Evolutionary conservation across 331 rosid genomes (phyloP), one percentile per base, ranked within the genome.

Genomic region (Ulmus americana): DNA sequence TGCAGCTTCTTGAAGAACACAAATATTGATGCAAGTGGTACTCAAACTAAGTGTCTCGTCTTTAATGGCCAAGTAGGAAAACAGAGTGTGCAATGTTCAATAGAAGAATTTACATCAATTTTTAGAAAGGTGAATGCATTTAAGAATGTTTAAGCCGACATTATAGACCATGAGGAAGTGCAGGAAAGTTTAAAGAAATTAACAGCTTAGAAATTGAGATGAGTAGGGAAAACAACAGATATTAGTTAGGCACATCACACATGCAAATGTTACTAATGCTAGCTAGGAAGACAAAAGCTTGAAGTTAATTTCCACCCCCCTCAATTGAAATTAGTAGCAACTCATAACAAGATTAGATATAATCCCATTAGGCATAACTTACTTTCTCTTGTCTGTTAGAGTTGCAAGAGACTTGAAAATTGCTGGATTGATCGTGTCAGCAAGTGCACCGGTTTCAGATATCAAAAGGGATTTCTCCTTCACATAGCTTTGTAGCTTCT

Each of bases 371-470:
- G 14, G 38, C 52, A 10, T n/a, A 58, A 63, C 57, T 79, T 82
- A 82, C 70, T 76, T 80, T 60, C 82, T 72, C 64, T 80, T 87
- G 83, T 92, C 96, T 71, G 75, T 70, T 46, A 92, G 73, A 58
- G 88, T 83, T 69, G 89, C 84, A 39, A 92, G 70, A n/a, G 96
- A 79, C 55, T 77, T 86, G 48, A 92, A 82, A 65, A 92, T 74
- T 15, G 82, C 87, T 2, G 94, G 96, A 80, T 82, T 77, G 60
- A 92, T 80, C 80, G 66, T 79, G 73, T 92, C 97, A 8, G 90
- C 83, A 18, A 92, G 74, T 53, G 67, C 95, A 66, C 95, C 95
- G 50, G 78, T 64, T 74, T 89, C 97, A 5, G 98, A 92, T 73
- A 85, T 80, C 51, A 83, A 6, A 75, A 77, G 84, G 45, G 95